Conservation (phyloP, 305 asterid species). For the Fraxinus sp. region DNA sequence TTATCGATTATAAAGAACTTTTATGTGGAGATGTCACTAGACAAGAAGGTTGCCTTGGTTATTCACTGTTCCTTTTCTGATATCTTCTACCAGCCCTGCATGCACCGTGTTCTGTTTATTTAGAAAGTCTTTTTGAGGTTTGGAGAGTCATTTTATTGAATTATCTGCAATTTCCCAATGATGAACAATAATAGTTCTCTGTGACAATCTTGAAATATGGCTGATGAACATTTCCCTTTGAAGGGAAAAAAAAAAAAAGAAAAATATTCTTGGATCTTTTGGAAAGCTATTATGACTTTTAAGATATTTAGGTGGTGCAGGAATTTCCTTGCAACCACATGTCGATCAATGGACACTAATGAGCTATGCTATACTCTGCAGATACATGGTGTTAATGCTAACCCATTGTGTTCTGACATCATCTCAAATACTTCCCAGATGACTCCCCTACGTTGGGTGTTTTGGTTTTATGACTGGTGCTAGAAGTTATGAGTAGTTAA, state of each 20-base stretch:
- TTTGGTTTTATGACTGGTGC: constrained; percentile 26
- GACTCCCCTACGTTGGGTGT: constrained; percentile 26
- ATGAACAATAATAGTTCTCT: not conserved
- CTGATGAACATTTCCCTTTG: not conserved
- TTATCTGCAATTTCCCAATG: not conserved
- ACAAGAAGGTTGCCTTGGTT: not conserved
- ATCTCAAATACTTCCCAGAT: constrained; percentile 24
- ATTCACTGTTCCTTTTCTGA: not conserved
- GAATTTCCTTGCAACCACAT: not conserved
- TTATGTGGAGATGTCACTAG: not conserved
- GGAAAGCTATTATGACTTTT: not conserved
- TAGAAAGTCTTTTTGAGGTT: not conserved
- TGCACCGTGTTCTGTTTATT: not conserved
- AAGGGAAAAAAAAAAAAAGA: not conserved
- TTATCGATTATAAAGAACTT: not conserved
- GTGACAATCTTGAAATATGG: not conserved
- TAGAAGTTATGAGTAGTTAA: constrained; percentile 27
- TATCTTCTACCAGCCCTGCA: not conserved
- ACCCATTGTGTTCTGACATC: constrained; percentile 37
- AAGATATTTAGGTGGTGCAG: not conserved
- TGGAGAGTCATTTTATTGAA: not conserved
- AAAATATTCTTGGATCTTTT: not conserved
- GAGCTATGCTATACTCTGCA: constrained; percentile 32
- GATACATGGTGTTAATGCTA: constrained; percentile 51
- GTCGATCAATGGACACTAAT: not conserved